phyloP scores from a whole-genome alignment of 208 protist genomes.

The Tritrichomonas musculus region DNA sequence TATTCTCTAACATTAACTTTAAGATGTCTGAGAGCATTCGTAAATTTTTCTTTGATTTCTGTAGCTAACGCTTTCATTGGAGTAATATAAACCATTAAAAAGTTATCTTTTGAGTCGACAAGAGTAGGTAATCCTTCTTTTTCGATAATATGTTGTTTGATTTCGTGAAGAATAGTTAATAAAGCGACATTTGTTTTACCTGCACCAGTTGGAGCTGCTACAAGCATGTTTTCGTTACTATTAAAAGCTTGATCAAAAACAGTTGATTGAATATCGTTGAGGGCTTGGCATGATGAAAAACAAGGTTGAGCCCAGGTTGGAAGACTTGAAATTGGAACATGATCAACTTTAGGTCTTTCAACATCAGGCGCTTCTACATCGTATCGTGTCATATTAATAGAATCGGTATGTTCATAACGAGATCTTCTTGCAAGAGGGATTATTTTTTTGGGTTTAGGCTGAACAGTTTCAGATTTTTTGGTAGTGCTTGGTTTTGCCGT shows the following conservation, averaged over 20 bases:
- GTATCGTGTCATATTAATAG: not conserved
- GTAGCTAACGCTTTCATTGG: constrained; percentile 99
- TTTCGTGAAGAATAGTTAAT: constrained; percentile 87
- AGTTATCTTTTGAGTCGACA: constrained; percentile 37
- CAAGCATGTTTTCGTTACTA: constrained; percentile 90
- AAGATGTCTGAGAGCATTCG: constrained; percentile 70
- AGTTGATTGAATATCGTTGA: constrained; percentile 75
- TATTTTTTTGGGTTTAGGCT: not conserved
- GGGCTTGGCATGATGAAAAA: not conserved
- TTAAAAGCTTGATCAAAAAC: constrained; percentile 72
- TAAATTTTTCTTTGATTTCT: constrained; percentile 95
- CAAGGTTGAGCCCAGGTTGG: constrained; percentile 64
- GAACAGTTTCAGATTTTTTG: not conserved
- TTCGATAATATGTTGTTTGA: constrained; percentile 61
- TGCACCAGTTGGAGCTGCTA: constrained; percentile 93
- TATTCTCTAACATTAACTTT: constrained; percentile 69
- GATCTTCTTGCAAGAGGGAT: not conserved
- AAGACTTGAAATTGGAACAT: constrained; percentile 61
- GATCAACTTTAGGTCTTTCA: not conserved
- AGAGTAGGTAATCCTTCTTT: not conserved
- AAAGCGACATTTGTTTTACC: constrained; percentile 99
- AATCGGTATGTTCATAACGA: not conserved
- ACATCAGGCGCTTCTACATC: not conserved
- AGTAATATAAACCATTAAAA: constrained; percentile 99
- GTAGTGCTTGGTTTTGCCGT: not conserved